Evolutionary conservation across 495 filamentous ascomycete genomes (phyloP).

Genomic region (Eremomyces bilateralis): DNA sequence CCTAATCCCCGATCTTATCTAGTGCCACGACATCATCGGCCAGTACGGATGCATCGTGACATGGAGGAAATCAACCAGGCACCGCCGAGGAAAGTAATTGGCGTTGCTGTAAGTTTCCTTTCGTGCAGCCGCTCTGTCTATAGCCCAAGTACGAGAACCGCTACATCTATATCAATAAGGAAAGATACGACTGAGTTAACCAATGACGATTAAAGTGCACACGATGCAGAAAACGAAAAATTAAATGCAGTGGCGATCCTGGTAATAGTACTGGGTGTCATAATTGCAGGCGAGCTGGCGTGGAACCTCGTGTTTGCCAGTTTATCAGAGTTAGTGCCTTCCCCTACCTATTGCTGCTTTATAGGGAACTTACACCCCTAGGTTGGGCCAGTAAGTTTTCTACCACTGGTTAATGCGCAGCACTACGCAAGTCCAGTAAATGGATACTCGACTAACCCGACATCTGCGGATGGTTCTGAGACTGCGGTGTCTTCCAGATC

Average conservation of each 20-base stretch:
- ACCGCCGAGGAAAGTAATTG: constrained; percentile 6
- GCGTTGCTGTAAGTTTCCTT: constrained; percentile 13
- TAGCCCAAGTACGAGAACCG: neutral
- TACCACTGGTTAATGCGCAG: too few species aligned
- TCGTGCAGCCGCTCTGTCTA: neutral
- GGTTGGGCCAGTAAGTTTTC: too few species aligned
- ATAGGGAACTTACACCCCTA: too few species aligned
- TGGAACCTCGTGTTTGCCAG: constrained; percentile 35
- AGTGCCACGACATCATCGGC: too few species aligned
- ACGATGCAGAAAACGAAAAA: constrained; percentile 84
- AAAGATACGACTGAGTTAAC: too few species aligned
- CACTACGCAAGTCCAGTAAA: too few species aligned
- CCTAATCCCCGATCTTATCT: too few species aligned
- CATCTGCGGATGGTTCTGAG: too few species aligned
- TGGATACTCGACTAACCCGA: too few species aligned
- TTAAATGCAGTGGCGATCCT: constrained; percentile 79
- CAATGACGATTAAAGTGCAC: constrained; percentile 40
- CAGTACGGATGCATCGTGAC: neutral
- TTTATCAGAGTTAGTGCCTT: constrained; percentile 51
- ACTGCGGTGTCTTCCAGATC: too few species aligned
- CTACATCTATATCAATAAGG: neutral
- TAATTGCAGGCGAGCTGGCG: constrained; percentile 60
- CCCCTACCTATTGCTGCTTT: too few species aligned
- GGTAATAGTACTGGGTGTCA: constrained; percentile 53
- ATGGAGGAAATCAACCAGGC: neutral